Evolutionary conservation across 495 filamentous ascomycete species (phyloP).

Genomic region (Hypomontagnella monticulosa): DNA sequence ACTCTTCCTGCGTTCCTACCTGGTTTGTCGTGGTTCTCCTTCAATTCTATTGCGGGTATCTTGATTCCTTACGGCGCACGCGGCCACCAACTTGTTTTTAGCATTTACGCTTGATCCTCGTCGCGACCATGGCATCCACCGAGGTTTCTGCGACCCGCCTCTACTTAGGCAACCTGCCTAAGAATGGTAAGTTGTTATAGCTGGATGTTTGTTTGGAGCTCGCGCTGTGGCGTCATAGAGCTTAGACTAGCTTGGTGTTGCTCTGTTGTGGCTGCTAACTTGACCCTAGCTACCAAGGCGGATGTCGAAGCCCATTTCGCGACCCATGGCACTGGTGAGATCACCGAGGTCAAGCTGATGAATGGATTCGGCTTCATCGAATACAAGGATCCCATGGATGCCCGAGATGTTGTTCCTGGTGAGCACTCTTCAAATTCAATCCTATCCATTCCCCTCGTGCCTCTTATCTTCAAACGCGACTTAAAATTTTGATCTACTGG

Average conservation of each 20-base stretch:
- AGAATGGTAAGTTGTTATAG: conserved; percentile 79
- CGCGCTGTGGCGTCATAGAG: conserved; percentile 24
- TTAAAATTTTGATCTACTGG: conserved; percentile 21
- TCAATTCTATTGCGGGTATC: neutral
- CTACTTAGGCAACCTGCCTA: conserved; percentile 97
- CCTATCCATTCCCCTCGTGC: conserved; percentile 7
- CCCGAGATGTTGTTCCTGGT: conserved; percentile 97
- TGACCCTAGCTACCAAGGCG: conserved; percentile 84
- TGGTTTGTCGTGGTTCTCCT: conserved; percentile 17
- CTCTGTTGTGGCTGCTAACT: conserved; percentile 37
- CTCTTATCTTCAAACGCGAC: neutral
- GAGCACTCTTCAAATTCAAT: conserved; percentile 48
- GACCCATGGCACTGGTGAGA: conserved; percentile 93
- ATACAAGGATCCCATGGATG: conserved; percentile 97
- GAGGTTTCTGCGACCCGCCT: conserved; percentile 93
- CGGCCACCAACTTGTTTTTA: conserved; percentile 4
- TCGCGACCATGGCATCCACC: conserved; percentile 59
- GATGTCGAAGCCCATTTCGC: conserved; percentile 97
- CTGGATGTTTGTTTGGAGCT: conserved; percentile 44
- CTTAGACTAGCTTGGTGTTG: conserved; percentile 32
- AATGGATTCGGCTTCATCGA: conserved; percentile 99
- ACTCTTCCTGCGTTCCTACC: conserved; percentile 3
- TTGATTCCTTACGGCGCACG: conserved; percentile 17
- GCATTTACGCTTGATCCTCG: conserved; percentile 3
- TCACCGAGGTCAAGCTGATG: conserved; percentile 99